Base-by-base conservation (phyloP, 768 basidiomycete species). In the Agaricus sinodeliciosus region DNA sequence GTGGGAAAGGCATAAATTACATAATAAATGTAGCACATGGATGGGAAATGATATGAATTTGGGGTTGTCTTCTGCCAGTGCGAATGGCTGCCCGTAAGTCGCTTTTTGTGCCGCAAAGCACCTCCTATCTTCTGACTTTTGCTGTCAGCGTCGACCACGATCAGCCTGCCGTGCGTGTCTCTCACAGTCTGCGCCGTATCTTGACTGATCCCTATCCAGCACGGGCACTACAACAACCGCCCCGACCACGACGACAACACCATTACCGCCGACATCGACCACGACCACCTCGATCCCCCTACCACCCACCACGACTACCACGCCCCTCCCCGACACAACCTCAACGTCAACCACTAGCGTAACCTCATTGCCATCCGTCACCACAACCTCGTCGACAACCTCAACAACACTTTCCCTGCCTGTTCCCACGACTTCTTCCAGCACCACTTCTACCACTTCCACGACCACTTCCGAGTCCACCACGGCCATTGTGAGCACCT, bases 401-500 rank as follows among this genome's bases (percentile, higher is more conserved):
- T 8, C 43, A 1, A 31, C 50, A 28, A 42, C 31, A 6, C 43
- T 55, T 40, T 39, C 56, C 2, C 46, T 57, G 46, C 53, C 1
- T 19, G 36, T 53, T 13, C 40, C 54, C 9, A 42, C 57, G 19
- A 49, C 54, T 16, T n/a, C 54, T 15, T 46, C 39, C 9, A 55
- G 56, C 8, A 41, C 51, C n/a, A 4, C 59, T 22, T 48, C 56
- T 9, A 47, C 62, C 0, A 56, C 56, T 9, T 41, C 55, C 11
- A 44, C 60, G 18, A 56, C 53, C 37, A 52, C 62, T 1, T 43
- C 52, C 11, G 36, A 43, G 12, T 41, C 48, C 2, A 12, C 62
- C 8, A 25, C 54, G 7, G 52, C 48, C 19, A 11, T 53, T 31
- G 48, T 42, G 3, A 50, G 55, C 36, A 28, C 41, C 1, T 9